Evolutionary conservation across 768 basidiomycete species (phyloP), one percentile per base, ranked within the genome.

Genomic region (Chiua virens): DNA sequence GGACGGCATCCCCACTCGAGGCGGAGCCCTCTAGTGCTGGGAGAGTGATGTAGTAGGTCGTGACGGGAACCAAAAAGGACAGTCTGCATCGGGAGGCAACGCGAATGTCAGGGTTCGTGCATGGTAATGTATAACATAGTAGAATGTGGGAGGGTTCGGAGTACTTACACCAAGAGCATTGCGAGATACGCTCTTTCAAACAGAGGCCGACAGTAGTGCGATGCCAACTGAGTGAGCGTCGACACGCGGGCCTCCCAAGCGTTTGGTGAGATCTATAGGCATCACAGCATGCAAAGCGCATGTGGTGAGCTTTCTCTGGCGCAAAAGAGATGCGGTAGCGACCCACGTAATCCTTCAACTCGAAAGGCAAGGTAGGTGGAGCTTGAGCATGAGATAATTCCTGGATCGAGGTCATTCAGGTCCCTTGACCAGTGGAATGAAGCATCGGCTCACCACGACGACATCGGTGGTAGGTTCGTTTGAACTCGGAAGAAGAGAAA

Each of bases 181-280:
- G 69, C 17, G 14, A 73, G 51, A 70, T 75, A 82, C 38, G 69
- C 49, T 21, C 72, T 63, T 54, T 82, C 81, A 50, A 82, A 65
- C 14, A 61, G 50, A 7, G 76, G 77, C 44, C 74, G 73, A 56
- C 72, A 67, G 57, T 75, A 79, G 7, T 67, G 72, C 13, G 69
- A 67, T 15, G 72, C 70, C 25, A 73, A 53, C 18, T 59, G 58
- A 7, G 66, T 61, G 38, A 81, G 69, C 10, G 66, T 58, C 25
- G 71, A 65, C 30, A 80, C 49, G 27, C 81, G 74, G 9, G 58
- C 57, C 30, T 65, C 69, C 81, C 80, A 82, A 6, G 66, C 67
- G 43, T 75, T 74, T 5, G 68, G 65, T 6, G 73, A 60, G 50
- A 80, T 66, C 76, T 81, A 41, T 15, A 34, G 34, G 2, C 30